Base-by-base conservation (phyloP, 495 filamentous ascomycete species). In the Lasiosphaeriaceae sp. region DNA sequence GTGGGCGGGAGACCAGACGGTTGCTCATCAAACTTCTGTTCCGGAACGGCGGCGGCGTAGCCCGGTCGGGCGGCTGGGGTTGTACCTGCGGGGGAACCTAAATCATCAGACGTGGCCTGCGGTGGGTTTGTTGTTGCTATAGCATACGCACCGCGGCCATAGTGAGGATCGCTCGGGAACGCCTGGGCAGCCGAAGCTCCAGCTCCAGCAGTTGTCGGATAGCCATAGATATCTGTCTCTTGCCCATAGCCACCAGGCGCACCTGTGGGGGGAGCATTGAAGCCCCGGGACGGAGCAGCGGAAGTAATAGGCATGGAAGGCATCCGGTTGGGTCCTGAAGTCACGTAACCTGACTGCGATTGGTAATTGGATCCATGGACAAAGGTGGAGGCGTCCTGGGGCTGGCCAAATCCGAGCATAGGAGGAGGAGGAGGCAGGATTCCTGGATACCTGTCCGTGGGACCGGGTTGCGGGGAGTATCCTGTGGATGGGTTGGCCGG, bases 41-140 rank as follows among this genome's bases (percentile, higher is more conserved):
- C 70, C 53, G 63, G 63, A 21, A 60, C 52, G 58, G 72, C 60
- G 58, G 72, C 60, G 57, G 61, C 60, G 66, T 73, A 77, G 59
- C 66, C 66, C 57, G 55, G 63, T 43, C 65, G 54, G 46, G 72
- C 52, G 34, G 14, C 39, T 52, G 62, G 68, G 8, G 71, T 56
- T 66, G 74, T 64, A 70, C 74, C 73, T 78, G 74, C 74, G 66
- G 76, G 73, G 68, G 74, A 75, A 63, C 73, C 76, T 78, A 78
- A 71, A 73, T 68, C 71, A 76, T 79, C 75, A 79, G 76, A 79
- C 67, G 69, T 62, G 56, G 63, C 59, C 63, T 56, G 55, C 56
- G 65, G 39, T 60, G 59, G 59, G 46, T 59, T 57, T 59, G 60
- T 59, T 60, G 63, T 47, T 61, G 66, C 54, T 54, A 63, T 65